phyloP scores from a whole-genome alignment of 2,329 filamentous ascomycete genomes.

The Fusarium concolor region DNA sequence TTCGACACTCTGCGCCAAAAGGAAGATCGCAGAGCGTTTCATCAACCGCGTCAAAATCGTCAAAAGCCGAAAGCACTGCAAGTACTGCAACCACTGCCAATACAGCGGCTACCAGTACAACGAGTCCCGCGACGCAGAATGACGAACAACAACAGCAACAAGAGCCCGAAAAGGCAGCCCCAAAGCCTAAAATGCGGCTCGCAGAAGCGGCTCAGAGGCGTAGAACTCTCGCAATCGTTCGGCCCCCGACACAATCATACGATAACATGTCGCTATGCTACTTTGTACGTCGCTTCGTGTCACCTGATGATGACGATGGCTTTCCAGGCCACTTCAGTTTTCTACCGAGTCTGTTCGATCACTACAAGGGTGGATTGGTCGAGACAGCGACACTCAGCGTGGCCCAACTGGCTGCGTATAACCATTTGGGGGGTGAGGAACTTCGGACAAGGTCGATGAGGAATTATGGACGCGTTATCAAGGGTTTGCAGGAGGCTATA shows the following conservation, averaged over 20 bases:
- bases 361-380: constrained; percentile 44
- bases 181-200: neutral
- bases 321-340: constrained; percentile 51
- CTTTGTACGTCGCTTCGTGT: constrained; percentile 51
- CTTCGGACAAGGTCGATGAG: constrained; percentile 46
- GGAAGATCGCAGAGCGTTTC: constrained; percentile 1
- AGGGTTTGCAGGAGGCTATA: constrained; percentile 46
- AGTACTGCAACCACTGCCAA: neutral
- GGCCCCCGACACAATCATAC: constrained; percentile 29
- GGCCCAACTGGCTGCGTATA: constrained; percentile 51
- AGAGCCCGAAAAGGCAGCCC: neutral
- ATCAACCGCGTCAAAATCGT: neutral
- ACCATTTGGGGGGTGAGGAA: constrained; percentile 47
- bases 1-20: constrained; percentile 42
- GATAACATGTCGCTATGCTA: constrained; percentile 50
- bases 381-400: constrained; percentile 50
- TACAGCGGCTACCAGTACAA: neutral
- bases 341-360: constrained; percentile 47
- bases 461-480: constrained; percentile 48
- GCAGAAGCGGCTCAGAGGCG: neutral
- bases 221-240: constrained; percentile 17
- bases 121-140: constrained; percentile 9
- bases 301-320: constrained; percentile 46
- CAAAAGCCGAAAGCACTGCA: neutral
- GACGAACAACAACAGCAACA: neutral